Percentiles rank a stretch among this genome's conserved stretches.
These are phyloP conservation scores for Dioscorea cayenensis DNA, from an alignment of 116 monocot genomes.

Conservation along the genomic window DNA sequence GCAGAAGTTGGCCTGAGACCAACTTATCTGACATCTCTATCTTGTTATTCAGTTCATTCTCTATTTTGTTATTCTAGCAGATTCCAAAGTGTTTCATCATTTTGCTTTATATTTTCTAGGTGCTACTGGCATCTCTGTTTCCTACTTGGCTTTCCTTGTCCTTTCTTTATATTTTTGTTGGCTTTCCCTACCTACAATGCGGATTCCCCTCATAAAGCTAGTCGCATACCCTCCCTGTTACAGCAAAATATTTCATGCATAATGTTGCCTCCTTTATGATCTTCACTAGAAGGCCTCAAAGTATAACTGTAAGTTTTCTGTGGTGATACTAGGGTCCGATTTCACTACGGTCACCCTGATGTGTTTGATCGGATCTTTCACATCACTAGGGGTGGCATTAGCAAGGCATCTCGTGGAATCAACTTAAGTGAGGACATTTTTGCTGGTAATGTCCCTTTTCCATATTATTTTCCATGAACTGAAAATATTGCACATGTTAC, in stretches of 20 bases:
- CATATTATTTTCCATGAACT: not conserved
- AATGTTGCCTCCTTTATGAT: not conserved
- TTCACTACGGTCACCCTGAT: slow-evolving; percentile 97
- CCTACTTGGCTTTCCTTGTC: too few relatives aligned
- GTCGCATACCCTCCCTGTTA: not conserved
- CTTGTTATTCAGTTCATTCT: too few relatives aligned
- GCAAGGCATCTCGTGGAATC: slow-evolving; percentile 81
- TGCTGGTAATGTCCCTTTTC: slow-evolving; percentile 41
- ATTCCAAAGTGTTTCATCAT: too few relatives aligned
- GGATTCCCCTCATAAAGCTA: not conserved
- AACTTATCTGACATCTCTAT: too few relatives aligned
- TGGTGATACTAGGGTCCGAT: slow-evolving; percentile 55
- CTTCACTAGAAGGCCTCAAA: not conserved
- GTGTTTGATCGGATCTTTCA: slow-evolving; percentile 91
- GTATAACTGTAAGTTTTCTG: not conserved
- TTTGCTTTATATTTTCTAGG: too few relatives aligned
- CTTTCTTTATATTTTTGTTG: not conserved
- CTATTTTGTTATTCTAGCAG: too few relatives aligned
- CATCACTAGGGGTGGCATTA: slow-evolving; percentile 88
- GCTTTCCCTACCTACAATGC: not conserved
- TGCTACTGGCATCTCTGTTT: too few relatives aligned
- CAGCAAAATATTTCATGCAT: not conserved
- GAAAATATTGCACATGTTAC: not conserved
- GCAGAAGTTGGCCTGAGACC: too few relatives aligned
- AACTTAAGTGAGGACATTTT: slow-evolving; percentile 95